A percentile compares a stretch with the other conserved stretches of the same genome.
These are phyloP conservation scores for Ophiocordyceps camponoti-saundersi DNA, from an alignment of 2,329 filamentous ascomycete species.

Conservation along the genomic window DNA sequence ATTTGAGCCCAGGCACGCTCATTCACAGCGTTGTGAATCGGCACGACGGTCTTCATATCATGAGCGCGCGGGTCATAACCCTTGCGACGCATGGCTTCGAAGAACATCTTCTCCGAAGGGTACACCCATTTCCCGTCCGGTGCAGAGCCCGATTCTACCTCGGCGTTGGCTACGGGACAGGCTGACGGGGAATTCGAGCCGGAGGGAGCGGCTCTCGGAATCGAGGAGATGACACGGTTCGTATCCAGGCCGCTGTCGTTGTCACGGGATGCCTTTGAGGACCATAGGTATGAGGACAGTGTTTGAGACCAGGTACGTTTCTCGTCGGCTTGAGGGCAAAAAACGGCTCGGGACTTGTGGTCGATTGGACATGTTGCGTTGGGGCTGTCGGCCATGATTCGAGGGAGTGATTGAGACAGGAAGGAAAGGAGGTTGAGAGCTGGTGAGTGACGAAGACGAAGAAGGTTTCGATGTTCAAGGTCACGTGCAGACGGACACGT, in stretches of 20 bases:
- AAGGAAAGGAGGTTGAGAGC: not conserved
- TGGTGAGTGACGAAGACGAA: not conserved
- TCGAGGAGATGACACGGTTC: slow-evolving; percentile 61
- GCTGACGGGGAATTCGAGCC: slow-evolving; percentile 10
- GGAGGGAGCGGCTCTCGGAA: slow-evolving; percentile 37
- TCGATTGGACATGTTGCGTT: slow-evolving; percentile 63
- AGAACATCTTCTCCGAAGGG: slow-evolving; percentile 93
- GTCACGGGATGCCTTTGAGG: slow-evolving; percentile 4
- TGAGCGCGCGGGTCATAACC: slow-evolving; percentile 51
- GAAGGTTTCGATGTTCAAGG: not conserved
- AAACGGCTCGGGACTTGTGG: slow-evolving; percentile 72
- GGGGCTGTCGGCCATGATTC: slow-evolving; percentile 16
- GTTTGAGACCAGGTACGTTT: slow-evolving; percentile 26
- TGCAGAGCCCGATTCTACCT: slow-evolving; percentile 60
- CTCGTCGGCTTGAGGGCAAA: slow-evolving; percentile 51
- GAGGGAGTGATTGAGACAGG: not conserved
- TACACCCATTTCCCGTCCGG: slow-evolving; percentile 87
- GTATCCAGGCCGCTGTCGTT: slow-evolving; percentile 32
- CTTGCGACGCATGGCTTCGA: slow-evolving; percentile 90
- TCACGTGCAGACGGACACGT: not conserved
- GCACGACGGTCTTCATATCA: slow-evolving; percentile 85
- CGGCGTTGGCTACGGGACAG: slow-evolving; percentile 47
- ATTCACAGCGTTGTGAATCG: slow-evolving; percentile 97
- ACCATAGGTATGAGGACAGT: slow-evolving; percentile 19
- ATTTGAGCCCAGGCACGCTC: slow-evolving; percentile 93